phyloP scores from a whole-genome alignment of 176 grass and related monocot genomes.

The Oryza glaberrima region DNA sequence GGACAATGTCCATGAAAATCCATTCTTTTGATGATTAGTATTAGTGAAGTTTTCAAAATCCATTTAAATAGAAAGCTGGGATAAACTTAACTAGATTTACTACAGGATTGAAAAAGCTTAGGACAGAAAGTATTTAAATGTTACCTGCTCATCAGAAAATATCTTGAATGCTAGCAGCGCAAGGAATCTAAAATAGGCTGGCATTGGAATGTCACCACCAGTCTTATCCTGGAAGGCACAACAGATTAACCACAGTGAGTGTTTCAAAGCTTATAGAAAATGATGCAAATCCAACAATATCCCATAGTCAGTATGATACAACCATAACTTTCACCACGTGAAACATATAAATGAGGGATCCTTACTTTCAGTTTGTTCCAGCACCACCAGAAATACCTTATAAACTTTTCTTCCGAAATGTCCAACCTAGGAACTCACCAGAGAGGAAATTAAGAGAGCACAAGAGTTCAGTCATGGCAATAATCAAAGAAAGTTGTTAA shows the following conservation, averaged over 20 bases:
- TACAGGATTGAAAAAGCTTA: constrained; percentile 28
- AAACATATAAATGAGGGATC: constrained; percentile 14
- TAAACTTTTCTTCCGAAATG: constrained; percentile 91
- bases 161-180: constrained; percentile 95
- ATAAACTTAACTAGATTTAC: constrained; percentile 13
- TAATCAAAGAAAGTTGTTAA: constrained; percentile 13
- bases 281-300: constrained; percentile 23
- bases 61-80: constrained; percentile 3
- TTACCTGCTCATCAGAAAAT: constrained; percentile 91
- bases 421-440: constrained; percentile 55
- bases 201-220: constrained; percentile 75
- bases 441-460: constrained; percentile 19
- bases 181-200: constrained; percentile 94
- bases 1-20: constrained; percentile 1
- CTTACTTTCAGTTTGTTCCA: constrained; percentile 90
- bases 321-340: background rate
- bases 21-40: background rate
- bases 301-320: background rate
- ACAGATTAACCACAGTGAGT: constrained; percentile 29
- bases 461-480: constrained; percentile 7
- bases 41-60: constrained; percentile 17
- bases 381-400: constrained; percentile 98
- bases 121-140: background rate
- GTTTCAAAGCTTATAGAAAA: background rate
- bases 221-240: constrained; percentile 62